phyloP scores from a whole-genome alignment of 83 land plant species.

The Picea mariana region DNA sequence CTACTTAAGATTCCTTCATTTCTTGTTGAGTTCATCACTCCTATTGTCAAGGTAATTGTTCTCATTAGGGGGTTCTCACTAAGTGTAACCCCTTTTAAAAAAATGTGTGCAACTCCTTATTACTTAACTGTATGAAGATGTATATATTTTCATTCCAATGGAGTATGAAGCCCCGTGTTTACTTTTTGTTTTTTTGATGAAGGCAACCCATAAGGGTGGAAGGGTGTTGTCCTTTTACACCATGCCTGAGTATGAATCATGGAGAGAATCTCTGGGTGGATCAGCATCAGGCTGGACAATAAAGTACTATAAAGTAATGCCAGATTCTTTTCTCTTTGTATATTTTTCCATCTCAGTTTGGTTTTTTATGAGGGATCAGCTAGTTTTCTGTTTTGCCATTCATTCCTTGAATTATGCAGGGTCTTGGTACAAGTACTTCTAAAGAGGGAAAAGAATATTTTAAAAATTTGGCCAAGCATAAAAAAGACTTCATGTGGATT shows the following conservation, averaged over 20 bases:
- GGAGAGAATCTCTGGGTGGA: conserved; percentile 82
- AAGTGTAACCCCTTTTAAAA: no score
- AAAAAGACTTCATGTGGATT: conserved; percentile 87
- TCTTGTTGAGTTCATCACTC: conserved; percentile 92
- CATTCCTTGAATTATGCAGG: conserved; percentile 37
- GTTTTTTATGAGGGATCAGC: not conserved
- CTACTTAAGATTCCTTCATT: conserved; percentile 87
- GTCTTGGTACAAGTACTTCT: conserved; percentile 96
- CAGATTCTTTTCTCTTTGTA: no score
- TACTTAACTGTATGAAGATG: not conserved
- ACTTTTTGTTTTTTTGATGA: conserved; percentile 12
- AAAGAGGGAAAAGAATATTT: conserved; percentile 98
- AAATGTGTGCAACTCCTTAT: not conserved
- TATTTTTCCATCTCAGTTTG: not conserved
- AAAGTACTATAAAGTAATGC: conserved; percentile 94
- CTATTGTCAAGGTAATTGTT: conserved; percentile 39
- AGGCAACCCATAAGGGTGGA: conserved; percentile 78
- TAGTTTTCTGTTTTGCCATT: not conserved
- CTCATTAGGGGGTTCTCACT: no score
- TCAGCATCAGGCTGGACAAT: conserved; percentile 84
- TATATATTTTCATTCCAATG: not conserved
- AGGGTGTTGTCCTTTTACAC: conserved; percentile 77
- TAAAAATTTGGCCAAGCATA: conserved; percentile 68
- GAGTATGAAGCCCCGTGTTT: not conserved
- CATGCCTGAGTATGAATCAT: conserved; percentile 93